Conservation (phyloP, 1,284 basidiomycete genomes). For the Ustilago shanxiensis region DNA sequence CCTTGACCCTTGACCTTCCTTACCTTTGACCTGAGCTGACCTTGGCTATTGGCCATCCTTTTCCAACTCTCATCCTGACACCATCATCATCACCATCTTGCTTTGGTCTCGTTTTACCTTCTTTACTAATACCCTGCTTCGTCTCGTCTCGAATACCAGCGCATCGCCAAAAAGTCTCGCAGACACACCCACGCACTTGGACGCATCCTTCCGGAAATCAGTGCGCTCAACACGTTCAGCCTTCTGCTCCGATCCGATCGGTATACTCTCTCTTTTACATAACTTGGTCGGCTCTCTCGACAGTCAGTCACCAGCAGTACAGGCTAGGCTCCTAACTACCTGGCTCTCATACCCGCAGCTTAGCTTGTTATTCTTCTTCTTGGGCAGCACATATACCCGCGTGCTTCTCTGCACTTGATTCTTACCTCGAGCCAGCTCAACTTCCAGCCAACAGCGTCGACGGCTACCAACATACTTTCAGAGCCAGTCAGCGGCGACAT, state of each 20-base stretch:
- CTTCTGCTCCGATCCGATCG: background rate
- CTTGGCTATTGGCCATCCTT: background rate
- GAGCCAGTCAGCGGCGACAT: constrained; percentile 3
- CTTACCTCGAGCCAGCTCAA: background rate
- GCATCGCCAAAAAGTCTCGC: background rate
- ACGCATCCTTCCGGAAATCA: background rate
- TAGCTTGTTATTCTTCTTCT: constrained; percentile 2
- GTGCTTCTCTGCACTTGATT: background rate
- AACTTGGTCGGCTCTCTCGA: background rate
- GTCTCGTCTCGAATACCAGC: constrained; percentile 6
- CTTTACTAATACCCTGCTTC: background rate
- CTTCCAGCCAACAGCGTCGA: background rate
- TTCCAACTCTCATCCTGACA: background rate
- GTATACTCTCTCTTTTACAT: background rate
- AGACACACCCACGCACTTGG: background rate
- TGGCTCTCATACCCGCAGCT: background rate
- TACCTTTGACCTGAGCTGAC: too few relatives aligned
- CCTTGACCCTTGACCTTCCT: too few relatives aligned
- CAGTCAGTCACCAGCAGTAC: background rate
- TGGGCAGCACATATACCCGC: constrained; percentile 7
- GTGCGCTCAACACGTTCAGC: constrained; percentile 3
- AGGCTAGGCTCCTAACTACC: background rate
- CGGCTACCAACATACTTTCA: background rate
- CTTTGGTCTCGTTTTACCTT: background rate
- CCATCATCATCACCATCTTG: constrained; percentile 5